Percentiles rank a stretch among this genome's conserved stretches.
phyloP scores from a whole-genome alignment of 257 asterid species.

The Linderniella brevidens region DNA sequence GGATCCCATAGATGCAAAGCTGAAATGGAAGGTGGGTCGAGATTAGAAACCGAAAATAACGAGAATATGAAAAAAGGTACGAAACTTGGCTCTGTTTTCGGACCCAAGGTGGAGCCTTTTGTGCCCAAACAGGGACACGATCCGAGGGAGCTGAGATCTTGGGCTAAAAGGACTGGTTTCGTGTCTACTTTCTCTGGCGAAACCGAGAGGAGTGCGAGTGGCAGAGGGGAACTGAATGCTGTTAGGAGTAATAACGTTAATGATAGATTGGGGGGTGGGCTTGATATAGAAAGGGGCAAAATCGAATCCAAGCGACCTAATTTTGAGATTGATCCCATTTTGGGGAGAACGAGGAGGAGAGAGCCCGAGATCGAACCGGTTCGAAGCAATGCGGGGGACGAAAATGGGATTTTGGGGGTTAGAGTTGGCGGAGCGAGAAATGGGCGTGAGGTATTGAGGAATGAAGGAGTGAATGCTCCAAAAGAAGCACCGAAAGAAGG shows the following conservation, averaged over 20 bases:
- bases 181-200: constrained; percentile 74
- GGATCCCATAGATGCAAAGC: constrained; percentile 19
- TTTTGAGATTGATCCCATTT: constrained; percentile 74
- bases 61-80: constrained; percentile 29
- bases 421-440: constrained; percentile 23
- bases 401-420: constrained; percentile 21
- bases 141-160: constrained; percentile 82
- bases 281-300: constrained; percentile 63
- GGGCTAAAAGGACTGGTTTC: constrained; percentile 97
- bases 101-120: constrained; percentile 62
- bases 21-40: constrained; percentile 70
- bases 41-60: constrained; percentile 25
- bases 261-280: constrained; percentile 12
- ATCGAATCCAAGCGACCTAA: constrained; percentile 58
- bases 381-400: constrained; percentile 22
- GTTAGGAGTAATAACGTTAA: constrained; percentile 6
- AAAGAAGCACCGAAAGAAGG: constrained; percentile 14
- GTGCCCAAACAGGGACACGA: constrained; percentile 51
- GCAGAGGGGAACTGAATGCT: constrained; percentile 28
- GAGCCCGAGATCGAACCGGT: constrained; percentile 49
- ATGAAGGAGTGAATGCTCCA: not conserved
- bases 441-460: constrained; percentile 5
- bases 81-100: constrained; percentile 30
- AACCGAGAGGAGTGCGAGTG: constrained; percentile 36
- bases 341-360: constrained; percentile 62